These are phyloP conservation scores for Tolypocladium ovalisporum DNA, from an alignment of 2,329 filamentous ascomycete species.

Conservation along the genomic window DNA sequence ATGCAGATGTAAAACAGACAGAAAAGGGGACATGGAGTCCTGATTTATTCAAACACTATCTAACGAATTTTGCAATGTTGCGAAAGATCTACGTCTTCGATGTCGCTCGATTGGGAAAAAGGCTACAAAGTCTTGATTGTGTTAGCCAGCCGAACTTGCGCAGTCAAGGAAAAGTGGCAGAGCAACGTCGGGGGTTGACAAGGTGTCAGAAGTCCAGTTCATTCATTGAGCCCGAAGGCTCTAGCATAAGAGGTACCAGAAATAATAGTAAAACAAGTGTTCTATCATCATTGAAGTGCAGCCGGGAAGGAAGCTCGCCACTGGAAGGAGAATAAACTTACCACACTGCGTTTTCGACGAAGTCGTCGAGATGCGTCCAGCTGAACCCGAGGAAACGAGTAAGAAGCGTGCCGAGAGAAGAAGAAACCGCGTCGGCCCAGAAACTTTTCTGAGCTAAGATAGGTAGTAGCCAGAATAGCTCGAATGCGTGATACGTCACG, in stretches of 20 bases:
- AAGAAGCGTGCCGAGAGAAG: neutral
- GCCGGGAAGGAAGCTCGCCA: conserved; percentile 2
- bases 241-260: conserved; percentile 99
- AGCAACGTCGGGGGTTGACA: conserved; percentile 2
- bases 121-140: conserved; percentile 2
- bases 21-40: neutral
- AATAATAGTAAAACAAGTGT: conserved; percentile 46
- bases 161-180: neutral
- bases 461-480: no score
- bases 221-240: conserved; percentile 61
- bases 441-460: neutral
- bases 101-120: neutral
- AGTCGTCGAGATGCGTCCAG: neutral
- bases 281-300: conserved; percentile 57
- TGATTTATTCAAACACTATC: neutral
- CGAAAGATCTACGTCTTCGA: no score
- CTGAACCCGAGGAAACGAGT: neutral
- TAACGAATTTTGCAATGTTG: neutral
- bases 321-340: conserved; percentile 18
- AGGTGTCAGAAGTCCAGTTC: conserved; percentile 70
- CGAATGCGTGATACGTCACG: neutral
- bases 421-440: neutral
- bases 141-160: conserved; percentile 1
- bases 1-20: conserved; percentile 9
- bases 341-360: conserved; percentile 8